These are phyloP conservation scores for Babesia gibsoni DNA, from an alignment of 169 alveolate species.

Conservation along the genomic window DNA sequence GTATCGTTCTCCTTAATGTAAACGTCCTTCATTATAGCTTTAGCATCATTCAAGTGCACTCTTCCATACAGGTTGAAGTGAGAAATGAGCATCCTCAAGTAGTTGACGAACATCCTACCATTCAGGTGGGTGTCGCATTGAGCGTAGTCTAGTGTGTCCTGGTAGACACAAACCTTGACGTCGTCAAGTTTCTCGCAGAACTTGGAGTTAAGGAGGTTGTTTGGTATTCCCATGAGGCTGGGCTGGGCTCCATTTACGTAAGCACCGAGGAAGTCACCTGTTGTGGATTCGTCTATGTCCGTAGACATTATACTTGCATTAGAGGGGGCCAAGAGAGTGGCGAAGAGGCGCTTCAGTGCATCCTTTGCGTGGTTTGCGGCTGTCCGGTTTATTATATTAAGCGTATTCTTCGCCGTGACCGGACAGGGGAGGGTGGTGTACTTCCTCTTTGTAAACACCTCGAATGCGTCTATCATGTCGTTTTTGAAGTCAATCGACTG, in stretches of 20 bases:
- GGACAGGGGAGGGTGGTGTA: conserved; percentile 56
- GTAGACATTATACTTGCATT: conserved; percentile 20
- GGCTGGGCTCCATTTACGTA: conserved; percentile 5
- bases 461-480: conserved; percentile 59
- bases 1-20: conserved; percentile 26
- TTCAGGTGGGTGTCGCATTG: conserved; percentile 14
- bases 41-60: conserved; percentile 20
- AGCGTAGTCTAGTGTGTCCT: conserved; percentile 43
- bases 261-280: not conserved
- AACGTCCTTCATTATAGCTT: conserved; percentile 22
- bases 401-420: not conserved
- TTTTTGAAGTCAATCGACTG: conserved; percentile 25
- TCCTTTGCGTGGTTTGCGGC: conserved; percentile 23
- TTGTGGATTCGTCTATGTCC: not conserved
- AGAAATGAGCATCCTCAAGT: conserved; percentile 24
- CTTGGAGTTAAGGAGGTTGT: conserved; percentile 17
- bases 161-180: conserved; percentile 36
- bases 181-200: conserved; percentile 52
- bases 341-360: conserved; percentile 33
- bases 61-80: conserved; percentile 22
- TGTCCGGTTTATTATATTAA: not conserved
- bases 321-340: conserved; percentile 26
- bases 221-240: conserved; percentile 10
- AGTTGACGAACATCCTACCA: conserved; percentile 53
- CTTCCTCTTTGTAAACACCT: conserved; percentile 46